These are phyloP conservation scores for Cladophialophora yegresii DNA, from an alignment of 2,329 filamentous ascomycete genomes.

Conservation along the genomic window DNA sequence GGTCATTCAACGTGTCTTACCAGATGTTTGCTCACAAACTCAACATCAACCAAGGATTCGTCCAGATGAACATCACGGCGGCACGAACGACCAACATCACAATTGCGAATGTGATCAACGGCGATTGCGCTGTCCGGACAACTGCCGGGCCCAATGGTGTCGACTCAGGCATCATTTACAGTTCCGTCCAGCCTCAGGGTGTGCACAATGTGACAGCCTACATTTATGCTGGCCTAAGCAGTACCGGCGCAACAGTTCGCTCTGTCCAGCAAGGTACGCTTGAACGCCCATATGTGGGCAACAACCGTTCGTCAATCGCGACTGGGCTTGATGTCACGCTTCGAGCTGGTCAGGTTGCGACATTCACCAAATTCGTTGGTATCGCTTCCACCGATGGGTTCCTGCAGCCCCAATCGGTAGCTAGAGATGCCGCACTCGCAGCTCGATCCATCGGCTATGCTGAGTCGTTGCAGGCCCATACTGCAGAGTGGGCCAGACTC, in stretches of 20 bases:
- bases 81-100: conserved; percentile 57
- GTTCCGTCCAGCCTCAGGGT: conserved; percentile 64
- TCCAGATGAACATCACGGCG: conserved; percentile 62
- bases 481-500: conserved; percentile 62
- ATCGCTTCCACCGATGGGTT: conserved; percentile 70
- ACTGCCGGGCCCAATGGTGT: conserved; percentile 59
- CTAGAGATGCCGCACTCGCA: conserved; percentile 56
- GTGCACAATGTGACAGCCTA: conserved; percentile 65
- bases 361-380: conserved; percentile 68
- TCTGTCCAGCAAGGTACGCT: conserved; percentile 44
- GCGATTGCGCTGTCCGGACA: conserved; percentile 66
- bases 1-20: conserved; percentile 62
- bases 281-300: conserved; percentile 53
- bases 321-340: conserved; percentile 60
- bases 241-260: conserved; percentile 48
- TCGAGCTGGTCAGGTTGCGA: conserved; percentile 55
- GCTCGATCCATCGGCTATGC: conserved; percentile 59
- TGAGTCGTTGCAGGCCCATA: conserved; percentile 58
- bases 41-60: conserved; percentile 61
- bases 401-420: conserved; percentile 56
- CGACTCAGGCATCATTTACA: conserved; percentile 62
- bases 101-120: conserved; percentile 68
- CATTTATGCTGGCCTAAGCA: conserved; percentile 51
- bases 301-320: conserved; percentile 65
- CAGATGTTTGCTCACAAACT: conserved; percentile 67